phyloP scores from a whole-genome alignment of 2,329 filamentous ascomycete genomes.

The Clarireedia paspali region DNA sequence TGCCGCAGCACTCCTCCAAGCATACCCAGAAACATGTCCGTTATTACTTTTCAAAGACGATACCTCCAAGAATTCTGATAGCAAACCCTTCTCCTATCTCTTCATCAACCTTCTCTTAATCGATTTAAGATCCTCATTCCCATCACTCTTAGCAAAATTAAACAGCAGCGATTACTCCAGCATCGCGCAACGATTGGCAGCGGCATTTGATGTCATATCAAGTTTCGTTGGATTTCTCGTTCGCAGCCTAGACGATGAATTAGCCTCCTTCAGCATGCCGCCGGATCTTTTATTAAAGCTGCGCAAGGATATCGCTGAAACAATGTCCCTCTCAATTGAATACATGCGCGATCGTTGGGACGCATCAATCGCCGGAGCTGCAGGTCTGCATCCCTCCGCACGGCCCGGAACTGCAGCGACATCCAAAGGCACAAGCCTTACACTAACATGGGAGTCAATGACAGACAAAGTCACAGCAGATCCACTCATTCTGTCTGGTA shows the following conservation, averaged over 20 bases:
- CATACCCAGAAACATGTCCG: constrained; percentile 41
- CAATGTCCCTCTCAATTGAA: constrained; percentile 55
- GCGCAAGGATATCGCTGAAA: constrained; percentile 52
- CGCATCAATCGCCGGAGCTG: constrained; percentile 52
- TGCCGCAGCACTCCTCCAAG: constrained; percentile 48
- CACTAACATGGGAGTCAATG: constrained; percentile 50
- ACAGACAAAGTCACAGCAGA: constrained; percentile 43
- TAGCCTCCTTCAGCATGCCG: constrained; percentile 38
- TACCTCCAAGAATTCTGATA: constrained; percentile 17
- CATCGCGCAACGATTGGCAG: constrained; percentile 47
- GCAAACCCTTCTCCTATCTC: constrained; percentile 53
- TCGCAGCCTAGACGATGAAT: constrained; percentile 41
- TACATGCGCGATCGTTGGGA: constrained; percentile 66
- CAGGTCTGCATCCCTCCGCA: constrained; percentile 52
- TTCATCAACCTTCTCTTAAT: constrained; percentile 58
- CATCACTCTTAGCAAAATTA: constrained; percentile 49
- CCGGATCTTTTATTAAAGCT: constrained; percentile 55
- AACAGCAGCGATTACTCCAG: constrained; percentile 45
- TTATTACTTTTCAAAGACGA: constrained; percentile 45
- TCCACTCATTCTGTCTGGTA: constrained; percentile 49
- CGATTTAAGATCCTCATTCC: constrained; percentile 56
- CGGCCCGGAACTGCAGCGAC: constrained; percentile 38
- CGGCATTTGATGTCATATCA: constrained; percentile 55
- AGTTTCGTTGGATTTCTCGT: constrained; percentile 52
- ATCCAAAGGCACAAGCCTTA: constrained; percentile 36